phyloP scores from a whole-genome alignment of 1,284 basidiomycete genomes.

The Schizophyllum commune region DNA sequence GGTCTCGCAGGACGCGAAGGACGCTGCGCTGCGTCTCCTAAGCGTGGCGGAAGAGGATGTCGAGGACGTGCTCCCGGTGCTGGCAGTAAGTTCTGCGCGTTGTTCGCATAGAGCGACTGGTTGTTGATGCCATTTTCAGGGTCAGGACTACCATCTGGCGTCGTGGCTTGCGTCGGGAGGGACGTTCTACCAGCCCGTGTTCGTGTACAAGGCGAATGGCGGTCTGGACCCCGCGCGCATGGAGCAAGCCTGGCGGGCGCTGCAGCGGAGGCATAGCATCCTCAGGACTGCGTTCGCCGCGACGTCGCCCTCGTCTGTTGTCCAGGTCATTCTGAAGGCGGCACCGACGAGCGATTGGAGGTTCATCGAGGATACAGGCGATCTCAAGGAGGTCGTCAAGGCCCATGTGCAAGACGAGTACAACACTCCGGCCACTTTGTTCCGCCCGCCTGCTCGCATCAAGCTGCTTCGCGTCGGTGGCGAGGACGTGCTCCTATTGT shows the following conservation, averaged over 20 bases:
- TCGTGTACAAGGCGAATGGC: conserved; percentile 1
- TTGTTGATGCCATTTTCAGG: neutral
- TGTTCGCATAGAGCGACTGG: neutral
- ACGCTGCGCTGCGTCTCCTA: conserved; percentile 1
- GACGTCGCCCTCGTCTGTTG: conserved; percentile 1
- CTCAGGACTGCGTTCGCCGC: conserved; percentile 6
- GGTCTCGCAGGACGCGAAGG: neutral
- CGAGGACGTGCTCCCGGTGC: conserved; percentile 5
- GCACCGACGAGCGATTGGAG: neutral
- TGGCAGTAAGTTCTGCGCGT: conserved; percentile 1
- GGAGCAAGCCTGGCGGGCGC: conserved; percentile 1
- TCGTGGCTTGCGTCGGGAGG: conserved; percentile 7
- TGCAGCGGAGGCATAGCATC: conserved; percentile 2
- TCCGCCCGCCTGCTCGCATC: conserved; percentile 4
- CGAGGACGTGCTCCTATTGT: conserved; percentile 3
- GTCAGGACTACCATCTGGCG: conserved; percentile 7
- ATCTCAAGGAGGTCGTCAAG: conserved; percentile 3
- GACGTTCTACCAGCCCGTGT: conserved; percentile 6
- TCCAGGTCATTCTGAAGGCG: conserved; percentile 5
- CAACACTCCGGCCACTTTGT: conserved; percentile 2
- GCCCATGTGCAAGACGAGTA: conserved; percentile 3
- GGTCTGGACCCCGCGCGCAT: conserved; percentile 1
- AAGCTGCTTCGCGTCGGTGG: conserved; percentile 5
- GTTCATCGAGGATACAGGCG: conserved; percentile 2
- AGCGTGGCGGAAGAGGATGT: neutral